A percentile compares a stretch with the other conserved stretches of the same genome.
phyloP scores from a whole-genome alignment of 495 filamentous ascomycete genomes.

The Penicillium lagena region DNA sequence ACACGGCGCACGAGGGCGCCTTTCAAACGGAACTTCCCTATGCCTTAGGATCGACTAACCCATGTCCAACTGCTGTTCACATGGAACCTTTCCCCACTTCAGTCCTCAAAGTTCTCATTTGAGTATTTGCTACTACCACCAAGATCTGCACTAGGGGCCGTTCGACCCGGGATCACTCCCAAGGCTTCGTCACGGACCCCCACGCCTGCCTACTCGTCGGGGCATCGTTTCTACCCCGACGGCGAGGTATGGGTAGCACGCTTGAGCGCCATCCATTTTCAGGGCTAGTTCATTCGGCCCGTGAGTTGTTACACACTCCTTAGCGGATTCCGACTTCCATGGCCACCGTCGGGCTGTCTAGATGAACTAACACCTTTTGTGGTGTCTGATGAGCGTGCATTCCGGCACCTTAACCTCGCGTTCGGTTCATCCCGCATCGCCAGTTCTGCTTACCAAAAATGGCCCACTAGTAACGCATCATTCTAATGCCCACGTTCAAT shows the following conservation, averaged over 20 bases:
- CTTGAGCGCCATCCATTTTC: conserved; percentile 63
- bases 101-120: conserved; percentile 70
- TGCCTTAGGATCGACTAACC: conserved; percentile 63
- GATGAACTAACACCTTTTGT: conserved; percentile 61
- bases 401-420: conserved; percentile 66
- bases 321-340: conserved; percentile 61
- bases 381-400: conserved; percentile 65
- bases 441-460: conserved; percentile 70
- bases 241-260: conserved; percentile 60
- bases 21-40: conserved; percentile 62
- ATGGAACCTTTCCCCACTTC: conserved; percentile 67
- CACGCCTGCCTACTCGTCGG: conserved; percentile 49
- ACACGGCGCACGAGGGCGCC: conserved; percentile 49
- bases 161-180: conserved; percentile 61
- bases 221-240: conserved; percentile 54
- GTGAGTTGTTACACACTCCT: conserved; percentile 59
- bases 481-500: conserved; percentile 63
- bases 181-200: conserved; percentile 56
- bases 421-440: conserved; percentile 64
- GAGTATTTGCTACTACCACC: conserved; percentile 72
- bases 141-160: conserved; percentile 67
- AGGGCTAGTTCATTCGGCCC: conserved; percentile 58
- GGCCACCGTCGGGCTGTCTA: conserved; percentile 58
- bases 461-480: conserved; percentile 58
- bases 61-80: conserved; percentile 65